Base-by-base conservation (phyloP, 441 rosid genomes). In the Bruguiera hainesii region DNA sequence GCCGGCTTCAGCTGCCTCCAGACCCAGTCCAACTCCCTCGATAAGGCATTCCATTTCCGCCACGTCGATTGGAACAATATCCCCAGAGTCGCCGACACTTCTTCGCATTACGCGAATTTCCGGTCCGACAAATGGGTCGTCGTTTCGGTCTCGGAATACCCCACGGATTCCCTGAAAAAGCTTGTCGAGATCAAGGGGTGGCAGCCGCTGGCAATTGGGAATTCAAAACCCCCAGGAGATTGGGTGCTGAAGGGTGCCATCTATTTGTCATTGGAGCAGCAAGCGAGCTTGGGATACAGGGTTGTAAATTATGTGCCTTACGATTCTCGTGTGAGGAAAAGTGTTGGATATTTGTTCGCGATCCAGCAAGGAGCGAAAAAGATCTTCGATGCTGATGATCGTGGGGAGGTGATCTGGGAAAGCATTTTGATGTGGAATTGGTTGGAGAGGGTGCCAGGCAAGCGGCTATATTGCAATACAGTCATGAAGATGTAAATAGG, bases 361-460 rank as follows among this genome's bases (percentile, higher is more conserved):
- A 85, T 92, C 73, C 98, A 93, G 71, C 96, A 93, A 19, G 98
- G 97, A 49, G 98, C 93, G 1, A 88, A 83, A 78, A 88, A 85
- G 83, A 90, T 93, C 76, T 90, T 84, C 16, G 98, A 93, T 59
- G 84, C 89, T 10, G 98, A 93, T 74, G 96, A 90, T 80, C 90
- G 96, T 1, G 98, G 53, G 93, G 75, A 63, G 88, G 79, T 67
- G 90, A 90, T 88, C 66, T 93, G 62, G 89, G 93, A 63, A 88
- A 77, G 70, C 85, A 88, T 84, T 93, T 90, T 69, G 98, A 93
- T 80, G 91, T 90, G 23, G 97, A 90, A 60, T 78, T 93, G 61
- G 68, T 80, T 1, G 97, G 97, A 33, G 90, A 90, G 71, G 84
- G 82, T 35, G 87, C 97, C 57, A 82, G 91, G 85, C 95, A 91